A percentile compares a stretch with the other conserved stretches of the same genome.
Conservation (phyloP, 345 rosid species). For the Anastatica hierochuntica region DNA sequence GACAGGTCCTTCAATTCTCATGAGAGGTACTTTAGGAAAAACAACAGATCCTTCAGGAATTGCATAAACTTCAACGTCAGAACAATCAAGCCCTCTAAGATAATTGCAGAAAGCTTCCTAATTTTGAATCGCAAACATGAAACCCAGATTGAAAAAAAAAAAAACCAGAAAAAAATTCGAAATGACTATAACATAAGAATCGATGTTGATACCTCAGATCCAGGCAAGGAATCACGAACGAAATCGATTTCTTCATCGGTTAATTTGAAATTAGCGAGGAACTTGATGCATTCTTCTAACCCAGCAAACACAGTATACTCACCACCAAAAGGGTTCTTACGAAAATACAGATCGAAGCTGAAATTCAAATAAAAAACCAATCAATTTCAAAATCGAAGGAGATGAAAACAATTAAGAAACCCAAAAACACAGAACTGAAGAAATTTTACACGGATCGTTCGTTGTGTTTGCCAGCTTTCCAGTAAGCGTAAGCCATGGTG, state of each 20-base stretch:
- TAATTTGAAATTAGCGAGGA: conserved; percentile 79
- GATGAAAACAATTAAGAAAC: too few species aligned
- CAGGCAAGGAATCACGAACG: conserved; percentile 50
- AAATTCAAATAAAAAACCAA: too few species aligned
- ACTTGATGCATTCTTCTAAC: conserved; percentile 83
- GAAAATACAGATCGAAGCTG: conserved; percentile 91
- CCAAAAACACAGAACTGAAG: too few species aligned
- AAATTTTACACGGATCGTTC: conserved; percentile 70
- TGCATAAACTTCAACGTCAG: conserved; percentile 27
- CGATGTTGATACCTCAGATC: conserved; percentile 65
- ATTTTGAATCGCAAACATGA: not conserved
- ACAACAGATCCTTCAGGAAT: not conserved
- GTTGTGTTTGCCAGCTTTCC: conserved; percentile 87
- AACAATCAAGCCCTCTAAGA: conserved; percentile 78
- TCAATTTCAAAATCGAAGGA: too few species aligned
- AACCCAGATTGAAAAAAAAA: not conserved
- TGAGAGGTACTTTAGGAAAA: conserved; percentile 35
- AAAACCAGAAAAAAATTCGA: not conserved
- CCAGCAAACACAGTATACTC: conserved; percentile 95
- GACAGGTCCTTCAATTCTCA: conserved; percentile 89
- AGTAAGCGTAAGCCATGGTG: conserved; percentile 95
- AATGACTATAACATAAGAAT: not conserved
- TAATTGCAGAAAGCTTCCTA: conserved; percentile 44
- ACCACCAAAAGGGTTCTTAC: conserved; percentile 94
- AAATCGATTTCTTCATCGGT: conserved; percentile 63